A percentile compares a stretch with the other conserved stretches of the same genome.
Conservation (phyloP, 1,284 basidiomycete genomes). For the Pholiota adiposa region DNA sequence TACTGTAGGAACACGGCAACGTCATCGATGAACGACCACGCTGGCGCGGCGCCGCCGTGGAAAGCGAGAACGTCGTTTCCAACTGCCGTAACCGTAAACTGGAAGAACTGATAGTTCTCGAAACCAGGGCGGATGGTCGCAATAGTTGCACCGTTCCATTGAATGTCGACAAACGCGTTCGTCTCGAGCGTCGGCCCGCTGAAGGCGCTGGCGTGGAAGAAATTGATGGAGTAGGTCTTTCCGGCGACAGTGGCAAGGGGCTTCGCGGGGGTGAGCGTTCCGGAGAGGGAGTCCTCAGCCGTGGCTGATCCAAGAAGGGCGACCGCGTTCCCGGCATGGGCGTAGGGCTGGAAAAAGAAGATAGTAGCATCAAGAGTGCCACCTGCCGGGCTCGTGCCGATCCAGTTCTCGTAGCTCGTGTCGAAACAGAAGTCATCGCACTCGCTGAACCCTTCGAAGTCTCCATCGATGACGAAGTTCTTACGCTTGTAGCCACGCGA, state of each 20-base stretch:
- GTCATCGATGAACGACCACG: conserved; percentile 15
- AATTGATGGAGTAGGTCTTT: conserved; percentile 11
- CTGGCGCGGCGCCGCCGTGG: conserved; percentile 10
- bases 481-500: conserved; percentile 42
- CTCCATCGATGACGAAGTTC: conserved; percentile 35
- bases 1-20: conserved; percentile 9
- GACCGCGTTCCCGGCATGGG: conserved; percentile 32
- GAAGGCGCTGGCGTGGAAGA: conserved; percentile 13
- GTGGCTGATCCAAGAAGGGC: conserved; percentile 36
- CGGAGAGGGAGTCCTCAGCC: conserved; percentile 31
- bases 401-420: conserved; percentile 30
- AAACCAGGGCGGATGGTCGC: conserved; percentile 9
- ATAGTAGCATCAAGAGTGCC: conserved; percentile 36
- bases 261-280: conserved; percentile 24
- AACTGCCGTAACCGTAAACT: conserved; percentile 1
- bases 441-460: conserved; percentile 34
- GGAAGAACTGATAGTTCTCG: conserved; percentile 11
- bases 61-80: conserved; percentile 10
- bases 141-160: conserved; percentile 3
- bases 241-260: conserved; percentile 9
- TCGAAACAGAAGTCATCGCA: conserved; percentile 35
- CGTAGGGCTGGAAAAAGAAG: conserved; percentile 35
- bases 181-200: conserved; percentile 8
- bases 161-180: conserved; percentile 4
- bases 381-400: conserved; percentile 29